Percentiles rank a stretch among this genome's conserved stretches.
Conservation (phyloP, 2,329 filamentous ascomycete genomes). For the Thielaviopsis ethacetica region DNA sequence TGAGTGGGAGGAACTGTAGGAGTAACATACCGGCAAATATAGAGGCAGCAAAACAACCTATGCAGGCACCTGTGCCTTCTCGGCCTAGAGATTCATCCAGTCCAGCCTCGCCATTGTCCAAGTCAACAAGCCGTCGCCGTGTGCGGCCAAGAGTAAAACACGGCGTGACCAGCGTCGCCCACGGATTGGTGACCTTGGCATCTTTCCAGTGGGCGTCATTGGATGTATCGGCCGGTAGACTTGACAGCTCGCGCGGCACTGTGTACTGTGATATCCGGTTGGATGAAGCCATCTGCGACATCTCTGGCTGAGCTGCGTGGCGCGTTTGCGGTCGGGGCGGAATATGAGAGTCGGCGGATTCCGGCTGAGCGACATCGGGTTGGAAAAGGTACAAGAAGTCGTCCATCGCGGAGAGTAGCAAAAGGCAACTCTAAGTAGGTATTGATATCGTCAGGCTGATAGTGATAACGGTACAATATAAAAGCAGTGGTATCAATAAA, state of each 20-base stretch:
- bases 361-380: neutral
- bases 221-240: neutral
- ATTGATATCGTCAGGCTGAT: neutral
- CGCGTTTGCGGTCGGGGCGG: neutral
- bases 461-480: neutral
- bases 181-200: slow-evolving; percentile 4
- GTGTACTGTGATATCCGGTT: neutral
- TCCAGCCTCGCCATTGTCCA: slow-evolving; percentile 10
- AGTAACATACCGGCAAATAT: slow-evolving; percentile 5
- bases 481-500: neutral
- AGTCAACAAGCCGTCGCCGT: slow-evolving; percentile 7
- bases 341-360: neutral
- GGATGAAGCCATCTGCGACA: neutral
- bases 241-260: neutral
- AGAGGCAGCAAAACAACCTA: slow-evolving; percentile 6
- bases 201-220: slow-evolving; percentile 5
- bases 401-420: neutral
- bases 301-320: neutral
- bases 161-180: slow-evolving; percentile 8
- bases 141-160: slow-evolving; percentile 10
- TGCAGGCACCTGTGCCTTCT: slow-evolving; percentile 8
- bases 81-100: slow-evolving; percentile 5
- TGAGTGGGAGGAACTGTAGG: no score
- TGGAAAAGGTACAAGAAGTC: neutral
- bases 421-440: neutral